Base-by-base conservation (phyloP, 805 yeast species). In the Brettanomyces nanus region DNA sequence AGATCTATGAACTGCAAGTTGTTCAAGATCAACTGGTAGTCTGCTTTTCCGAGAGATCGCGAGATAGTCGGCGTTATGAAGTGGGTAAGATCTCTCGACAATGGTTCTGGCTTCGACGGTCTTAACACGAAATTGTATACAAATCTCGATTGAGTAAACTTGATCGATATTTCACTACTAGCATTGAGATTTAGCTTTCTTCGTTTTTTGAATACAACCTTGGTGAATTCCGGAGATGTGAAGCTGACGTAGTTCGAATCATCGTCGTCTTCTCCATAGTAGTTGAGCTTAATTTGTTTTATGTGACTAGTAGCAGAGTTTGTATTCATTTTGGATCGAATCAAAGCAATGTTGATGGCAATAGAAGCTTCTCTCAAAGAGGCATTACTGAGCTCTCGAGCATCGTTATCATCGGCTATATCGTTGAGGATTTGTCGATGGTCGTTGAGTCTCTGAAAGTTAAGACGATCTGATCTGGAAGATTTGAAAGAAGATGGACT, bases 391-490 rank as follows among this genome's bases (percentile, higher is more conserved):
- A 32, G 20, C 14, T 19, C 27, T 6, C 19, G 10, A 9, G 7
- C 19, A 33, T 31, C 39, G 6, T 15, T 14, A 5, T 32, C 36
- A 26, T 48, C 53, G 10, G 42, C 38, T 15, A 48, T 37, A 3
- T 17, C 18, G 18, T 41, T 39, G 20, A 49, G 33, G 4, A 40
- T 40, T 2, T 39, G 25, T 5, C 37, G 31, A 4, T 41, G 27
- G 33, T 49, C 46, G 31, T 48, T 50, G 9, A 46, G 33, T 18
- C 50, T 23, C 10, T 40, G 41, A 31, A 50, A 50, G 28, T 50
- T 50, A 28, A 50, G 33, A 26, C 54, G 33, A 21, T 44, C 35
- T 28, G 46, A 35, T 28, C 41, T 35, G 4, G 47, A 33, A 4
- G 54, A 50, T 17, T 36, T 37, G 43, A 49, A 49, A 3, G 45